Evolutionary conservation across 192 early-diverging fungal species (phyloP).

Genomic region (Backusella morwellensis): DNA sequence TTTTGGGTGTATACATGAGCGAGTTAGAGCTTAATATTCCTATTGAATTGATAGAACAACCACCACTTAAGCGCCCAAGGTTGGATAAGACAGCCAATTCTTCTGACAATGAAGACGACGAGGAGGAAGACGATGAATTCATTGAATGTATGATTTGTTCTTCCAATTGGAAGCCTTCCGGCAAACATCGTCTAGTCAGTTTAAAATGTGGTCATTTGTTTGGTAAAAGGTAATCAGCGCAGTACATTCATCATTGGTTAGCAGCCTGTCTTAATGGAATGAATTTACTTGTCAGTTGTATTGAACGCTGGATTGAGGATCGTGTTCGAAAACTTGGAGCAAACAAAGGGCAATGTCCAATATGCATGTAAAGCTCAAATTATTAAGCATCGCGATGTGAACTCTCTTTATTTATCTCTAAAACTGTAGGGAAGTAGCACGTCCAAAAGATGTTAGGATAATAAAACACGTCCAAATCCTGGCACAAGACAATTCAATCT

Average conservation of each 20-base stretch:
- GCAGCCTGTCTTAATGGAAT: neutral
- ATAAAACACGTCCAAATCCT: neutral
- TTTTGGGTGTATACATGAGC: neutral
- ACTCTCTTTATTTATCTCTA: neutral
- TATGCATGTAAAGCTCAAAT: conserved; percentile 13
- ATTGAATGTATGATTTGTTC: conserved; percentile 20
- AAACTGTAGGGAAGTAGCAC: neutral
- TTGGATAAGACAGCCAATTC: no score
- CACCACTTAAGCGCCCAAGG: neutral
- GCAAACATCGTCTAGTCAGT: conserved; percentile 15
- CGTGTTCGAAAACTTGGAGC: neutral
- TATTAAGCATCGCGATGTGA: neutral
- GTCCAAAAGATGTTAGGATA: neutral
- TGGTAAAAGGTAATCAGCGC: conserved; percentile 9
- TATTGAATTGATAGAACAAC: neutral
- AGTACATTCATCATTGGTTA: no score
- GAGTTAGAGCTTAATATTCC: neutral
- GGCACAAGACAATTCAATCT: conserved; percentile 7
- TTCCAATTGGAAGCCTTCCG: conserved; percentile 15
- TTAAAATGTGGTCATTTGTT: conserved; percentile 25
- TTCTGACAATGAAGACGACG: neutral
- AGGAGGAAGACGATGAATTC: conserved; percentile 14
- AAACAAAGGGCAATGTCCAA: conserved; percentile 9
- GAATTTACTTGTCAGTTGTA: conserved; percentile 10
- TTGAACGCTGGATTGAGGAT: conserved; percentile 10